Conservation (phyloP, 805 yeast species). For the Cyberlindnera euphorbiiphila region DNA sequence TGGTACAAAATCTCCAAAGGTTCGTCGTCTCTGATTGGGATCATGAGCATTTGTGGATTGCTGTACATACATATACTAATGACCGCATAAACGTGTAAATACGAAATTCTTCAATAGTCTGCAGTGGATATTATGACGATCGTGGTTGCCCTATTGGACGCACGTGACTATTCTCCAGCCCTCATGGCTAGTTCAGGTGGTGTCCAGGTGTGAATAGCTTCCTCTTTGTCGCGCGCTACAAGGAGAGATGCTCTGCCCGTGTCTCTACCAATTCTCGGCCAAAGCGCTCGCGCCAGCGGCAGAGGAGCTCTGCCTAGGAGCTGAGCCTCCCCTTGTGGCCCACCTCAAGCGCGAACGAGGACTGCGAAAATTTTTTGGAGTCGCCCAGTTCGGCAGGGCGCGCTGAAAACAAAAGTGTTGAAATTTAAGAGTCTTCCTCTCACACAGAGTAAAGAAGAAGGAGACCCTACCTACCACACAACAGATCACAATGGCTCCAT, state of each 20-base stretch:
- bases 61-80: too few relatives aligned
- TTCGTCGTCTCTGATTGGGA: conserved; percentile 59
- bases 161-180: conserved; percentile 18
- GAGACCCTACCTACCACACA: conserved; percentile 9
- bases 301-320: conserved; percentile 3
- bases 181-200: conserved; percentile 6
- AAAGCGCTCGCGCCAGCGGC: too few relatives aligned
- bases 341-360: conserved; percentile 1
- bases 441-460: conserved; percentile 7
- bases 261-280: conserved; percentile 8
- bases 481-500: conserved; percentile 42
- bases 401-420: conserved; percentile 17
- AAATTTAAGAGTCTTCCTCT: conserved; percentile 15
- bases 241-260: conserved; percentile 9
- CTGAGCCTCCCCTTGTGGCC: conserved; percentile 1
- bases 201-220: conserved; percentile 17
- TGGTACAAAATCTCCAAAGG: conserved; percentile 82
- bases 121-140: too few relatives aligned
- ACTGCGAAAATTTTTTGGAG: conserved; percentile 20
- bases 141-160: conserved; percentile 4
- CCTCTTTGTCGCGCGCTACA: too few relatives aligned
- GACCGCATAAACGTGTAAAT: conserved; percentile 10
- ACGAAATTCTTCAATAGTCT: not conserved
- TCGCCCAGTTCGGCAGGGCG: not conserved
- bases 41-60: too few relatives aligned